Base-by-base conservation (phyloP, 2,329 filamentous ascomycete genomes). In the Graphilbum ipis-grandicollis region DNA sequence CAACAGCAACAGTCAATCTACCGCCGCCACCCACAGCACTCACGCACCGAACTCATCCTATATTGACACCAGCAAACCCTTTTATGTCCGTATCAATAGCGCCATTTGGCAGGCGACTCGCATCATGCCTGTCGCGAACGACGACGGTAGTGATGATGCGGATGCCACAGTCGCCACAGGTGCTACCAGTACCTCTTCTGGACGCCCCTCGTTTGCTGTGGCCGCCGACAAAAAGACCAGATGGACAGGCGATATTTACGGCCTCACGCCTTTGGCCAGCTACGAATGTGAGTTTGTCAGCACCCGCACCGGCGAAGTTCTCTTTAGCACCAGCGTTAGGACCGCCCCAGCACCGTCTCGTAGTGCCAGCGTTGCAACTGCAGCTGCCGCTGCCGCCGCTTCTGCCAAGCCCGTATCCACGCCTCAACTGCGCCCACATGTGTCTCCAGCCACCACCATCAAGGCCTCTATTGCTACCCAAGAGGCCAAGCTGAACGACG, bases 281-380 rank as follows among this genome's bases (percentile, higher is more conserved):
- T 88, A 86, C 55, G 71, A 75, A 44, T 81, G 74, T 56, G 79
- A 88, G 52, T 82, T 86, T 51, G 69, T 86, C 40, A 71, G 78
- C 53, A 75, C 71, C 31, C 60, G 60, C 19, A 78, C 75, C 41
- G 66, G 74, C 43, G 59, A 71, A 47, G 62, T 82, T 39, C 61
- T 86, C 43, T 83, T 80, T 50, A 72, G 75, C 19, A 75, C 76
- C 7, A 82, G 73, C 54, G 69, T 86, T 43, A 70, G 78, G 50
- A 84, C 79, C 7, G 57, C 65, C 7, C 62, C 64, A 43, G 67
- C 68, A 37, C 60, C 60, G 40, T 59, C 55, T 38, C 51, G 37
- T 52, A 57, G 29, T 10, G 30, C 37, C 17, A 33, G 35, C 18
- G 29, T 33, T 6, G 52, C 53, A 41, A 50, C 45, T 39, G 47